phyloP scores from a whole-genome alignment of 345 rosid species.

The Hibiscus syriacus region DNA sequence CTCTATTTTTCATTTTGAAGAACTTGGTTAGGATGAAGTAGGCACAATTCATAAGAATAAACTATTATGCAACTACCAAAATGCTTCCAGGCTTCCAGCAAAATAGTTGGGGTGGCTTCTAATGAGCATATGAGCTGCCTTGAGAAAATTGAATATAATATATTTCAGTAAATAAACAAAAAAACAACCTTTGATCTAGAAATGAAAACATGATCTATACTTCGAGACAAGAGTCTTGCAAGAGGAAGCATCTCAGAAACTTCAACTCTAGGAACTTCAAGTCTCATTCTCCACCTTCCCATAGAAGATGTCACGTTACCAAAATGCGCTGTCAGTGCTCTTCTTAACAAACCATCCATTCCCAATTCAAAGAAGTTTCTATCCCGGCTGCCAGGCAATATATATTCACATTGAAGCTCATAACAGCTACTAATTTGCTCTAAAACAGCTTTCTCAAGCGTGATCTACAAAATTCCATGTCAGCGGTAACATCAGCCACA shows the following conservation, averaged over 20 bases:
- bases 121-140: background rate
- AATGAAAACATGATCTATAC: slow-evolving; percentile 94
- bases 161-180: slow-evolving; percentile 16
- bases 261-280: slow-evolving; percentile 97
- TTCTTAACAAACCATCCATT: slow-evolving; percentile 68
- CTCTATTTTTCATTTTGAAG: background rate
- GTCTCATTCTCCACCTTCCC: slow-evolving; percentile 99
- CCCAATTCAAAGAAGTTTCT: slow-evolving; percentile 64
- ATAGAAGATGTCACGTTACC: slow-evolving; percentile 94
- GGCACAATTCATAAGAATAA: background rate
- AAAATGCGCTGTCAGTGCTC: slow-evolving; percentile 90
- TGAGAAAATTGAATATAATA: background rate
- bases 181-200: slow-evolving; percentile 81
- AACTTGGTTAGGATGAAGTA: background rate
- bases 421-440: slow-evolving; percentile 85
- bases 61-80: background rate
- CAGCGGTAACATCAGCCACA: slow-evolving; percentile 20
- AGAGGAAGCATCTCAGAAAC: slow-evolving; percentile 99
- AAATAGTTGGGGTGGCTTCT: background rate
- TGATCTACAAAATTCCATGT: slow-evolving; percentile 44
- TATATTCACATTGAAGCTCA: slow-evolving; percentile 99
- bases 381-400: slow-evolving; percentile 87
- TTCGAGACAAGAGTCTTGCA: slow-evolving; percentile 94
- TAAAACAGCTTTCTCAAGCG: slow-evolving; percentile 83
- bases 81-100: slow-evolving; percentile 9